Evolutionary conservation across 225 moss, liverwort and hornwort genomes (phyloP).

Genomic region (Sphagnum contortum): DNA sequence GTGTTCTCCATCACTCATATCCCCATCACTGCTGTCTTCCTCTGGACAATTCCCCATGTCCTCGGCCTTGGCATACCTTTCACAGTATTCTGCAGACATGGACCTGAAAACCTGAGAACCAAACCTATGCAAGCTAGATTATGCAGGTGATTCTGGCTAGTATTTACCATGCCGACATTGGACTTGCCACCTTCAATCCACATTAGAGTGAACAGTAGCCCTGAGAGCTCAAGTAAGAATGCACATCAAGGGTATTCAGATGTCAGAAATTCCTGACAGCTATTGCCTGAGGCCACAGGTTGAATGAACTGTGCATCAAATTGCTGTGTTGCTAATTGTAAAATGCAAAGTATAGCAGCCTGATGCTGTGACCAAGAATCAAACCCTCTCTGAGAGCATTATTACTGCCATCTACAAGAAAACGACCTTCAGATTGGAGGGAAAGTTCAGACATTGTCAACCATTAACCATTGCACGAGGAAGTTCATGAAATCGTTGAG

Average conservation of each 20-base stretch:
- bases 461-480: too few species aligned
- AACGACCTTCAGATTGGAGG: too few species aligned
- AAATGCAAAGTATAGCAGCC: too few species aligned
- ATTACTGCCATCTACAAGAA: too few species aligned
- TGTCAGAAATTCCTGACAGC: not conserved
- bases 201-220: too few species aligned
- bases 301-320: too few species aligned
- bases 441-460: too few species aligned
- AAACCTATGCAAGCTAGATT: too few species aligned
- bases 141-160: not conserved
- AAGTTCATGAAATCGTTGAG: too few species aligned
- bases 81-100: constrained; percentile 68
- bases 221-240: not conserved
- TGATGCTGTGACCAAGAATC: too few species aligned
- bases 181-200: not conserved
- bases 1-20: constrained; percentile 84
- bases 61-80: constrained; percentile 89
- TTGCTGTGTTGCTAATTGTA: too few species aligned
- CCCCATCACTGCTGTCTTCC: constrained; percentile 72
- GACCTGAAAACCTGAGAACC: not conserved
- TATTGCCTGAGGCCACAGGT: not conserved
- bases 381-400: too few species aligned
- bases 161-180: not conserved
- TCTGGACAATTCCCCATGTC: constrained; percentile 68
- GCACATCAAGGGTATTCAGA: not conserved